phyloP scores from a whole-genome alignment of 345 rosid genomes.

The Linum lewisii region DNA sequence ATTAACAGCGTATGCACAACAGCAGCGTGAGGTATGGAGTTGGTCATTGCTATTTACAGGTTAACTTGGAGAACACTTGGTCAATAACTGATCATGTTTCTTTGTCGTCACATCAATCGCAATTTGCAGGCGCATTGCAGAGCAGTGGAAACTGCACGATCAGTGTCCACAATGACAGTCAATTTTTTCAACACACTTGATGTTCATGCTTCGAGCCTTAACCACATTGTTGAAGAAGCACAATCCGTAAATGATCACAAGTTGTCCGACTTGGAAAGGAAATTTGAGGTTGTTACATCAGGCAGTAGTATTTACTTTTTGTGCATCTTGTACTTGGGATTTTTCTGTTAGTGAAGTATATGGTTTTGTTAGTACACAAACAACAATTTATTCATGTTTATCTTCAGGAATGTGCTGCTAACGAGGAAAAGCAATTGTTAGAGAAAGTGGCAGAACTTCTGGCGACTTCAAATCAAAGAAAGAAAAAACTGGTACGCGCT shows the following conservation, averaged over 20 bases:
- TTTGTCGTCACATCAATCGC: conserved; percentile 10
- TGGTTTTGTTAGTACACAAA: too few relatives aligned
- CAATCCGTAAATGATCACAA: conserved; percentile 69
- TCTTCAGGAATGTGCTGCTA: conserved; percentile 73
- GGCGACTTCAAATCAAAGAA: conserved; percentile 70
- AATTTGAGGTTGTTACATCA: conserved; percentile 60
- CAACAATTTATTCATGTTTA: conserved; percentile 8
- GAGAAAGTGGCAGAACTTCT: conserved; percentile 89
- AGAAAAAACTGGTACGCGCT: conserved; percentile 66
- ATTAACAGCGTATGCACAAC: conserved; percentile 59
- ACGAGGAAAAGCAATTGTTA: conserved; percentile 75
- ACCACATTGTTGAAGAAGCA: conserved; percentile 71
- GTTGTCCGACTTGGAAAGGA: conserved; percentile 71
- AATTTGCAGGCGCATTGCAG: conserved; percentile 66
- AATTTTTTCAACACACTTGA: conserved; percentile 71
- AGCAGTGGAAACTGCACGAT: conserved; percentile 73
- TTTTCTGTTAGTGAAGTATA: background rate
- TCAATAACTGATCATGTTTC: background rate
- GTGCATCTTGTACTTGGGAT: background rate
- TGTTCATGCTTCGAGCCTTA: conserved; percentile 59
- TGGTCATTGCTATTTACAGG: conserved; percentile 5
- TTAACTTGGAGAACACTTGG: background rate
- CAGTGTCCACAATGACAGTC: conserved; percentile 68
- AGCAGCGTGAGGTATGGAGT: conserved; percentile 62
- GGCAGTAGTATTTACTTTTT: conserved; percentile 1